Evolutionary conservation across 208 protist species (phyloP), one percentile per base, ranked within the genome.

Genomic region (Crithidia acanthocephali): DNA sequence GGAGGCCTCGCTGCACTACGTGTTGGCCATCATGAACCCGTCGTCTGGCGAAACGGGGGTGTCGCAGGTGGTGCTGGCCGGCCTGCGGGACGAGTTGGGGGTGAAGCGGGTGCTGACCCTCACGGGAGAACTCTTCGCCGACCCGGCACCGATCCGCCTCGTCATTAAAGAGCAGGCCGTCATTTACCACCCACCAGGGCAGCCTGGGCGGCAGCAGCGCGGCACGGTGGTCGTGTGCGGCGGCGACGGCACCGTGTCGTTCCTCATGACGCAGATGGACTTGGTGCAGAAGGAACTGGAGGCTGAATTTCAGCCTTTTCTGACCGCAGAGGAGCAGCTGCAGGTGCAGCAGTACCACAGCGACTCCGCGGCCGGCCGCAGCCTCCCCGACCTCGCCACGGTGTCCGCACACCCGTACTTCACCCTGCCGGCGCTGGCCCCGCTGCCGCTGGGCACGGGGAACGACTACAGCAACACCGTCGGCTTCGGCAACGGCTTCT

Each of bases 391-490:
- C 18, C 16, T 51, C 2, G 9, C 28, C 4, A 50, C 44, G 13
- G 56, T 51, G 27, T 22, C 13, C 20, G 30, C 16, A 10, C 57
- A 69, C 40, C 37, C 45, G 8, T 79, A 71, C 68, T 88, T 81
- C 68, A 82, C 68, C 20, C 50, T 92, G n/a, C 91, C 91, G 11
- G 91, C 91, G 23, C 56, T 96, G 10, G 88, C 85, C 5, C 80
- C 85, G 30, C 65, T 96, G 30, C 84, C 91, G 15, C 77, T 94
- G 25, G 91, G 91, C 18, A 96, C 91, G 1, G 91, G 91, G 32
- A 96, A 96, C 76, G 91, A 96, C 68, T 92, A 79, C 76, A 87
- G 84, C 63, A 90, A 87, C 76, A 91, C 78, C 33, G 57, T 94
- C 20, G 91, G 91, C 27, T 94, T 96, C 61, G 88, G 91, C 37